Evolutionary conservation across 2,329 filamentous ascomycete species (phyloP).

Genomic region (Fusarium devonianum): DNA sequence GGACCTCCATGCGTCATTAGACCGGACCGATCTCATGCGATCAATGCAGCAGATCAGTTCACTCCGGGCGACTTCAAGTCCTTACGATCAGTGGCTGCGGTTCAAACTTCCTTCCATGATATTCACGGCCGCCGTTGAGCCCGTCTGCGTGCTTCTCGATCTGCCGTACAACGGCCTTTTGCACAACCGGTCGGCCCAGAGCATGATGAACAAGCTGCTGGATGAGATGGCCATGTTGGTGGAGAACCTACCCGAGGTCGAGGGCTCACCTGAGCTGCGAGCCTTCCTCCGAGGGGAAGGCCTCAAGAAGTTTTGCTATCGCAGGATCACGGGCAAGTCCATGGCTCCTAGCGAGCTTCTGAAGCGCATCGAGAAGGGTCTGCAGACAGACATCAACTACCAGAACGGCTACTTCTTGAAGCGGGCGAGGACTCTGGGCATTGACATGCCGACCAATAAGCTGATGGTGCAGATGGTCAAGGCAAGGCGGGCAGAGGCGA

Average conservation of each 20-base stretch:
- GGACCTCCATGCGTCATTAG: conserved; percentile 25
- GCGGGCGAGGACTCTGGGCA: conserved; percentile 73
- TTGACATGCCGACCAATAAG: conserved; percentile 76
- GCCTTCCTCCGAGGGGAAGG: conserved; percentile 64
- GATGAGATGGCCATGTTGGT: conserved; percentile 78
- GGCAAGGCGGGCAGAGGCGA: conserved; percentile 62
- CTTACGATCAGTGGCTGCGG: conserved; percentile 62
- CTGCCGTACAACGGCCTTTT: conserved; percentile 75
- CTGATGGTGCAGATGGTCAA: conserved; percentile 76
- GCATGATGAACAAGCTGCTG: conserved; percentile 74
- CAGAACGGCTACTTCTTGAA: conserved; percentile 88
- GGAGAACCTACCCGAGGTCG: conserved; percentile 75
- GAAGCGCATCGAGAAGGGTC: conserved; percentile 66
- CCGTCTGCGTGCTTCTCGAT: conserved; percentile 81
- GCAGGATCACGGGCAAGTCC: conserved; percentile 52
- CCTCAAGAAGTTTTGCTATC: conserved; percentile 65
- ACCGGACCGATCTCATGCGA: conserved; percentile 34
- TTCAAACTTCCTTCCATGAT: conserved; percentile 82
- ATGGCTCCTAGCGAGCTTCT: conserved; percentile 69
- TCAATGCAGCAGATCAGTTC: conserved; percentile 29
- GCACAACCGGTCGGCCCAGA: conserved; percentile 69
- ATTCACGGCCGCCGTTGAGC: conserved; percentile 78
- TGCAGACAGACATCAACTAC: conserved; percentile 78
- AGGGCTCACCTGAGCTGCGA: conserved; percentile 64
- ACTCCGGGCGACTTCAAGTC: conserved; percentile 34